Evolutionary conservation across 2,329 filamentous ascomycete species (phyloP).

Genomic region (Fusarium proliferatum): DNA sequence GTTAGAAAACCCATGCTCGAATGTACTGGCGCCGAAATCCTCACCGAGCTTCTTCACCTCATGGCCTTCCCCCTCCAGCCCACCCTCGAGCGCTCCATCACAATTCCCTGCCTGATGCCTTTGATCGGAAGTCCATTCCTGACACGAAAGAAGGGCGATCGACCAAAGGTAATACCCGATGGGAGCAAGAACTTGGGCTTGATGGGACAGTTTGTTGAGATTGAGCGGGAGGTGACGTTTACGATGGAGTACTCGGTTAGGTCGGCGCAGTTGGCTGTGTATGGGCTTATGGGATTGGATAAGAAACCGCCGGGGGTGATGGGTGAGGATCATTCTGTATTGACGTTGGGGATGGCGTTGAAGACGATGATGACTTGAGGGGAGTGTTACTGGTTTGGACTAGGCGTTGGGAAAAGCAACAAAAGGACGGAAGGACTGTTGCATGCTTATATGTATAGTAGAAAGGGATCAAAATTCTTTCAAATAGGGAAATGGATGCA

Average conservation of each 20-base stretch:
- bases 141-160: conserved; percentile 41
- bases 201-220: conserved; percentile 46
- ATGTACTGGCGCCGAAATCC: conserved; percentile 42
- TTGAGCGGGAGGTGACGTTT: conserved; percentile 45
- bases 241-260: conserved; percentile 46
- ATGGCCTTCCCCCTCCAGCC: conserved; percentile 42
- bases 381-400: not conserved
- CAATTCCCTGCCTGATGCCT: conserved; percentile 40
- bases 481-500: not conserved
- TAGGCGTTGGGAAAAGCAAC: conserved; percentile 17
- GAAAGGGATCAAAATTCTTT: too few species aligned
- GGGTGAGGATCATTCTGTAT: conserved; percentile 40
- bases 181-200: conserved; percentile 42
- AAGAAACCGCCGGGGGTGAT: conserved; percentile 35
- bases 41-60: conserved; percentile 40
- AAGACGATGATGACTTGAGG: conserved; percentile 43
- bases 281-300: conserved; percentile 40
- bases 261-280: conserved; percentile 43
- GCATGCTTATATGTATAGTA: not conserved
- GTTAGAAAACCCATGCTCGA: conserved; percentile 43
- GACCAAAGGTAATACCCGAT: conserved; percentile 38
- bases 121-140: conserved; percentile 44
- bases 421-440: not conserved
- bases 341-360: conserved; percentile 41
- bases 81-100: conserved; percentile 40